These are phyloP conservation scores for Bacidia rubella DNA, from an alignment of 495 filamentous ascomycete genomes.

Conservation along the genomic window DNA sequence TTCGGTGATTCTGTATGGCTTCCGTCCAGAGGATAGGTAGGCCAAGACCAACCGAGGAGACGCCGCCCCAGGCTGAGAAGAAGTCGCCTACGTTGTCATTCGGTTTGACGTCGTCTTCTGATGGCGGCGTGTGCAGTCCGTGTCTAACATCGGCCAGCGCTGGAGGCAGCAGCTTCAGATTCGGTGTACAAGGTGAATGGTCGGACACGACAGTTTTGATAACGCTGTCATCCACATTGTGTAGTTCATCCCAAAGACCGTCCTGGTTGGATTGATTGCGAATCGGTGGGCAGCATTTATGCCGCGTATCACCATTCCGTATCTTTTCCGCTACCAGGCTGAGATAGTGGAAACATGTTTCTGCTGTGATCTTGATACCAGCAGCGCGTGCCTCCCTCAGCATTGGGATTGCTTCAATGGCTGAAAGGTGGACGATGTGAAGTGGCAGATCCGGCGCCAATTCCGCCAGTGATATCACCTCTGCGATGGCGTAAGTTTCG, in stretches of 20 bases:
- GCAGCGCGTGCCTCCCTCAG: conserved; percentile 61
- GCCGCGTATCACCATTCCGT: conserved; percentile 76
- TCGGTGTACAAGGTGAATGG: conserved; percentile 89
- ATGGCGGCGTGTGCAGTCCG: conserved; percentile 13
- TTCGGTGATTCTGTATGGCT: conserved; percentile 27
- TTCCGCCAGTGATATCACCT: conserved; percentile 69
- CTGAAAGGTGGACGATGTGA: conserved; percentile 92
- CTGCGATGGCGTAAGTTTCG: conserved; percentile 79
- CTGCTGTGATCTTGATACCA: conserved; percentile 84
- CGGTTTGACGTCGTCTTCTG: conserved; percentile 17
- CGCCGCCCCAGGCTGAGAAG: conserved; percentile 91
- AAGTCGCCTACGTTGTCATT: conserved; percentile 55
- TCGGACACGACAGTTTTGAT: conserved; percentile 94
- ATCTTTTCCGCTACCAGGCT: conserved; percentile 81
- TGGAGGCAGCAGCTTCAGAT: conserved; percentile 75
- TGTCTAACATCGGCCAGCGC: conserved; percentile 32
- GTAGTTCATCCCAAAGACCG: conserved; percentile 72
- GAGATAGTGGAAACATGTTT: conserved; percentile 97
- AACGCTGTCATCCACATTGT: conserved; percentile 51
- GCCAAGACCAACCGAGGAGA: conserved; percentile 85
- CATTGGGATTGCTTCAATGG: conserved; percentile 84
- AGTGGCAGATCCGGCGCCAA: conserved; percentile 72
- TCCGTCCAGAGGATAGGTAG: conserved; percentile 85
- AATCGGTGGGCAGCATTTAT: conserved; percentile 98
- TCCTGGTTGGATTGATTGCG: conserved; percentile 74